Percentiles rank a stretch among this genome's conserved stretches.
Conservation (phyloP, 164 flowering plant genomes). For the Warburgia ugandensis region DNA sequence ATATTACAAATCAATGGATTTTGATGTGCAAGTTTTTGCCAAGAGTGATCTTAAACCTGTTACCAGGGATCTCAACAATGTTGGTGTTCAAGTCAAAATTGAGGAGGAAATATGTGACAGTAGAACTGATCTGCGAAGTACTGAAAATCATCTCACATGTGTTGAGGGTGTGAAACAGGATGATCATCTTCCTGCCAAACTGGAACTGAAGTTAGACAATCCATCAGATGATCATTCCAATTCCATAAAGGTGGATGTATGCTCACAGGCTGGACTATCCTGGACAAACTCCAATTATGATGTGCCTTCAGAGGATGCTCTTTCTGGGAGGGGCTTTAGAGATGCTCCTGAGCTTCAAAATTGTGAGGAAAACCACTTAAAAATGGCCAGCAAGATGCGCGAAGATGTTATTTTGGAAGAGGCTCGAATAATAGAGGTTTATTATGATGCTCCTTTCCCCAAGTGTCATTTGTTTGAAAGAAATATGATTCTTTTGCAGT, state of each 20-base stretch:
- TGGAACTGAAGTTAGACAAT: constrained; percentile 19
- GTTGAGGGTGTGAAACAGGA: constrained; percentile 18
- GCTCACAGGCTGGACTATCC: constrained; percentile 16
- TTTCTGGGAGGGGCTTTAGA: constrained; percentile 19
- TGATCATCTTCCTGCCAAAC: constrained; percentile 15
- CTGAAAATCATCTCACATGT: constrained; percentile 14
- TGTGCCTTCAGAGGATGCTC: constrained; percentile 17
- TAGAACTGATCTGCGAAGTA: constrained; percentile 23
- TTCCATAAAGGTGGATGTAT: constrained; percentile 14
- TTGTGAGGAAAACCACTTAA: constrained; percentile 16
- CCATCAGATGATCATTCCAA: constrained; percentile 12
- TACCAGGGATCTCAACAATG: constrained; percentile 17
- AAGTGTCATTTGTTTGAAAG: background rate
- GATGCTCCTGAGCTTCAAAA: constrained; percentile 24
- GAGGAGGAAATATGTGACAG: constrained; percentile 25
- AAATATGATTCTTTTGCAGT: background rate
- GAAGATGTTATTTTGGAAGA: constrained; percentile 82
- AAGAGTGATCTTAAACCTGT: constrained; percentile 14
- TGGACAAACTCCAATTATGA: constrained; percentile 22
- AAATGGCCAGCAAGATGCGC: constrained; percentile 35
- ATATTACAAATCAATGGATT: constrained; percentile 24
- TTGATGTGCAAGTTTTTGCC: constrained; percentile 16
- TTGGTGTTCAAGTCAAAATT: constrained; percentile 19
- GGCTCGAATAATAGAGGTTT: constrained; percentile 81
- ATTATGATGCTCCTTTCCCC: constrained; percentile 2